Base-by-base conservation (phyloP, 2,329 filamentous ascomycete genomes). In the Phaeosphaeria sp. region DNA sequence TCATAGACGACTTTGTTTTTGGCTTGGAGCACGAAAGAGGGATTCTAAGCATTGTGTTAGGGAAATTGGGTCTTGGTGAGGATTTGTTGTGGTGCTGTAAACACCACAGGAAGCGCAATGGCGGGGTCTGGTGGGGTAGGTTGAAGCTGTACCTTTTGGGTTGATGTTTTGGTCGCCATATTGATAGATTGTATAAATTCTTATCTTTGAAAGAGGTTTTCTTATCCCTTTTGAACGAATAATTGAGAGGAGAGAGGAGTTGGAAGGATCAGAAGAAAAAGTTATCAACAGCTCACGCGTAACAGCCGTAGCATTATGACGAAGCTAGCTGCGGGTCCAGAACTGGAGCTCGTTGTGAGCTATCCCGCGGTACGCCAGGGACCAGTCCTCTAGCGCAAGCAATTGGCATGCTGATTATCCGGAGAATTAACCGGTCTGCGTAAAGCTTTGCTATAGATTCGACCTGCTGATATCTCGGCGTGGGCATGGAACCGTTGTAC, bases 21-120 rank as follows among this genome's bases (percentile, higher is more conserved):
- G 68, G 90, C 90, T 79, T 93, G 87, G 69, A 96, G 90, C 75
- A 96, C 82, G 80, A 95, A 95, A 53, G 91, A 95, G 66, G 90
- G 87, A 78, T 95, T 95, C 90, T 78, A 46, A 5, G 7, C 3
- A 1, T 23, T 48, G n/a, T 50, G 55, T 72, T 55, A 70, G 63
- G 43, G 30, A 41, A 60, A 55, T 60, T 66, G 50, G 47, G 33
- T 39, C 48, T 58, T 25, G 36, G 23, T 22, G 52, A 30, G 17
- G 39, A 30, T n/a, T 57, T 59, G 49, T 56, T 53, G 58, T 59
- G 53, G 46, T 59, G 54, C 46, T 58, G 54, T 30, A 27, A 51
- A 48, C 46, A 53, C 36, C 41, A 25, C 25, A 15, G 20, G 17
- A 36, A 47, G 54, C 54, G 52, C 57, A 50, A 59, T 67, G 62